Conservation (phyloP, 306 rosid genomes). For the Quercus gilva region DNA sequence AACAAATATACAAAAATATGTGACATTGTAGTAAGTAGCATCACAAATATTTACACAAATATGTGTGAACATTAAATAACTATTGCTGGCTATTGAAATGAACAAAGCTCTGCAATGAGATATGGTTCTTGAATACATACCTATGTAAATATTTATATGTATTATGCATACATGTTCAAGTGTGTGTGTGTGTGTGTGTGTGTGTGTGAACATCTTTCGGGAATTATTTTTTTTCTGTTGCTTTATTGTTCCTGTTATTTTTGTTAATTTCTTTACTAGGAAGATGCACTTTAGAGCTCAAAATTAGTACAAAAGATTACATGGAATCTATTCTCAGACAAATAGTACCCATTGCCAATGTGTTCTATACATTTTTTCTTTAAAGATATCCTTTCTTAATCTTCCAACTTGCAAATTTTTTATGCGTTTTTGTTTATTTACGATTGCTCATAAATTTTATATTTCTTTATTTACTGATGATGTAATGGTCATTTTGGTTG, state of each 20-base stretch:
- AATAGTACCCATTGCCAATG: not conserved
- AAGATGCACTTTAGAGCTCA: not conserved
- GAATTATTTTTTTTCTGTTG: not conserved
- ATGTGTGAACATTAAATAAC: too few species aligned
- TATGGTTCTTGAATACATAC: too few species aligned
- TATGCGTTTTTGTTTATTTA: not conserved
- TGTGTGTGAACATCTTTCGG: too few species aligned
- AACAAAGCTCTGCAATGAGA: too few species aligned
- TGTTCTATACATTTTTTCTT: not conserved
- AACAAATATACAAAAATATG: too few species aligned
- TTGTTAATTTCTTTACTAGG: not conserved
- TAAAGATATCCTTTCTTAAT: not conserved
- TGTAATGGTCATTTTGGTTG: not conserved
- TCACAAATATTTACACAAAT: too few species aligned
- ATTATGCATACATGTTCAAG: too few species aligned
- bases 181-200: too few species aligned
- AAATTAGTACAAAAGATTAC: not conserved
- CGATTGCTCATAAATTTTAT: too few species aligned
- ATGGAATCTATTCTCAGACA: not conserved
- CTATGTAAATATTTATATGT: too few species aligned
- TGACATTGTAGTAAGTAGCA: too few species aligned
- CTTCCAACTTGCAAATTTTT: not conserved
- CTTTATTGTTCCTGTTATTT: not conserved
- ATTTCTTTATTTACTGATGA: not conserved
- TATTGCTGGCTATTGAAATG: too few species aligned